Conservation (phyloP, 768 basidiomycete genomes). For the Suillus placidus region DNA sequence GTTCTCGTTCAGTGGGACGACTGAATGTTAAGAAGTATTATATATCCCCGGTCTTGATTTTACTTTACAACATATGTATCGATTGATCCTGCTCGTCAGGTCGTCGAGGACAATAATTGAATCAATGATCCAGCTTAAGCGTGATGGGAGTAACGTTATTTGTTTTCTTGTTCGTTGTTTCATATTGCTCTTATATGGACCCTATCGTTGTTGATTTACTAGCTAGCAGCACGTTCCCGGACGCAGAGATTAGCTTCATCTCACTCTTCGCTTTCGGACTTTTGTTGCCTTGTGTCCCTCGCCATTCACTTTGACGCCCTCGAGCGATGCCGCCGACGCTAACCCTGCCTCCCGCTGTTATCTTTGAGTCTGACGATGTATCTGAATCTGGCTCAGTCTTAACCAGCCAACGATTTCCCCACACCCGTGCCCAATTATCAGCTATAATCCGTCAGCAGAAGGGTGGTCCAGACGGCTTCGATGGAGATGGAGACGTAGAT, state of each 20-base stretch:
- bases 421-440: constrained; percentile 80
- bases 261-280: constrained; percentile 16
- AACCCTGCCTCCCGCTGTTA: constrained; percentile 22
- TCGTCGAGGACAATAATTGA: constrained; percentile 5
- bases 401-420: constrained; percentile 59
- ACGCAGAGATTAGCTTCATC: constrained; percentile 26
- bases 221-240: constrained; percentile 22
- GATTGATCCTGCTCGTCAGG: background rate
- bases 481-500: constrained; percentile 57
- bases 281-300: constrained; percentile 4
- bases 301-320: constrained; percentile 14
- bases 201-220: constrained; percentile 21
- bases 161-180: constrained; percentile 19
- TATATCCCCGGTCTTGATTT: background rate
- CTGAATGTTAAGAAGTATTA: constrained; percentile 29
- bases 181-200: constrained; percentile 14
- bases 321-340: constrained; percentile 29
- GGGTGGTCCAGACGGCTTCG: constrained; percentile 53
- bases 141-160: constrained; percentile 27
- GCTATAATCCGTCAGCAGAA: constrained; percentile 75
- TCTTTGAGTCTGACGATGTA: constrained; percentile 21
- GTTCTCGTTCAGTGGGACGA: constrained; percentile 81
- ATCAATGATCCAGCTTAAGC: background rate
- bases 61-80: background rate
- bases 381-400: constrained; percentile 20